Evolutionary conservation across 2,329 filamentous ascomycete species (phyloP), one percentile per base, ranked within the genome.

Genomic region (Aspergillus sp.): DNA sequence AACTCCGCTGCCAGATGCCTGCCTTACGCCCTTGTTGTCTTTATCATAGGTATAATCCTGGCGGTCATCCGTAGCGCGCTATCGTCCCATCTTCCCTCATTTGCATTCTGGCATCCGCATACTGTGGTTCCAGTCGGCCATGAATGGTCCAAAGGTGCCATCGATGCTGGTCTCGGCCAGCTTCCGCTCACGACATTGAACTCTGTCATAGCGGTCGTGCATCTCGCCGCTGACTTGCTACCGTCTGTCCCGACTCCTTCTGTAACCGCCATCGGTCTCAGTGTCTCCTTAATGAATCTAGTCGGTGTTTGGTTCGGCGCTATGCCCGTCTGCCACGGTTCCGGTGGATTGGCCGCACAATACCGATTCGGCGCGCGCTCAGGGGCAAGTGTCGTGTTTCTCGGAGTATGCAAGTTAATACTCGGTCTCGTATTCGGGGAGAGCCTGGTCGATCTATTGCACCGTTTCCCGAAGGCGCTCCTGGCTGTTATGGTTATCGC

Each of bases 321-420:
- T 5, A 98, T 97, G 95, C 95, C 93, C 3, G 87, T 95, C 4
- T 98, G 95, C 70, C 95, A 98, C 71, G 93, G 93, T 5, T 91
- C 91, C 0, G 93, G 93, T 2, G 93, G 93, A 0, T 80, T 98
- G 0, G 95, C 95, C 5, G 95, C 89, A 0, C 93, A 98, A 72
- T 91, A 91, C 72, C 86, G 91, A 4, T 98, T 98, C 65, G 93
- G 93, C 0, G 93, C 93, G 4, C 87, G 93, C 48, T 96, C 90
- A 58, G 93, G 93, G 9, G 86, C 91, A 0, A 92, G 89, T 65
- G 83, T 97, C 60, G 85, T 97, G 53, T 71, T 96, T 22, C 83
- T 98, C 0, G 93, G 93, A 0, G 46, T 84, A 0, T 75, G 89
- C 60, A 97, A 97, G 73, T 73, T 96, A 5, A 5, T 88, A 0